Evolutionary conservation across 169 alveolate species (phyloP).

Genomic region (Cryptosporidium meleagridis): DNA sequence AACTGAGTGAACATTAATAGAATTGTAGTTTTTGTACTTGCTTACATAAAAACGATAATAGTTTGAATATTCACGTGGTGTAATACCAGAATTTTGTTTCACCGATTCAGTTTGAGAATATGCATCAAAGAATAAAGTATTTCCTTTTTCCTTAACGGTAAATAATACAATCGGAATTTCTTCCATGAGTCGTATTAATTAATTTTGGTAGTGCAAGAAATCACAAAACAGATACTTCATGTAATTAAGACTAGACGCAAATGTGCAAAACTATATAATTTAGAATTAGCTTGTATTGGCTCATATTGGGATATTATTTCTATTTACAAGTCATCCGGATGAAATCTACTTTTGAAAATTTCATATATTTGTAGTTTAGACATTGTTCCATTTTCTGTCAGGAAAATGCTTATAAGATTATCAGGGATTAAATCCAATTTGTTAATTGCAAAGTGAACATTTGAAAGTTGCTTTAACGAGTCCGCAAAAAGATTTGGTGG

Average conservation of each 20-base stretch:
- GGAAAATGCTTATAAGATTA: slow-evolving; percentile 25
- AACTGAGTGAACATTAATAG: not conserved
- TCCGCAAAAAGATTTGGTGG: slow-evolving; percentile 54
- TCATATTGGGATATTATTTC: not conserved
- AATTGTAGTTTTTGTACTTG: slow-evolving; percentile 16
- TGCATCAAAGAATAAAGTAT: slow-evolving; percentile 6
- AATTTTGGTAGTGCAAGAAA: not conserved
- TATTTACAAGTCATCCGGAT: slow-evolving; percentile 22
- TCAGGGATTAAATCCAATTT: slow-evolving; percentile 64
- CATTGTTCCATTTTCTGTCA: slow-evolving; percentile 57
- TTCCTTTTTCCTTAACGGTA: slow-evolving; percentile 1
- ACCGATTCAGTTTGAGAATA: slow-evolving; percentile 33
- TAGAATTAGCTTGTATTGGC: not conserved
- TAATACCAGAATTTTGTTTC: not conserved
- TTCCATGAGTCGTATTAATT: not conserved
- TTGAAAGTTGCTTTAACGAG: slow-evolving; percentile 42
- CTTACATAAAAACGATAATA: slow-evolving; percentile 17
- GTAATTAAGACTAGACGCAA: slow-evolving; percentile 13
- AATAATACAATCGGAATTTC: slow-evolving; percentile 38
- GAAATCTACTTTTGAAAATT: slow-evolving; percentile 34
- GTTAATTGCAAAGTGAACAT: slow-evolving; percentile 65
- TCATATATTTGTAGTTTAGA: slow-evolving; percentile 41
- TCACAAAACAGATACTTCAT: slow-evolving; percentile 13
- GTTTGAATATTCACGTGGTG: slow-evolving; percentile 41
- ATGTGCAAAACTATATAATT: not conserved